These are phyloP conservation scores for Ogataea thermomethanolica DNA, from an alignment of 805 yeast genomes.

Conservation along the genomic window DNA sequence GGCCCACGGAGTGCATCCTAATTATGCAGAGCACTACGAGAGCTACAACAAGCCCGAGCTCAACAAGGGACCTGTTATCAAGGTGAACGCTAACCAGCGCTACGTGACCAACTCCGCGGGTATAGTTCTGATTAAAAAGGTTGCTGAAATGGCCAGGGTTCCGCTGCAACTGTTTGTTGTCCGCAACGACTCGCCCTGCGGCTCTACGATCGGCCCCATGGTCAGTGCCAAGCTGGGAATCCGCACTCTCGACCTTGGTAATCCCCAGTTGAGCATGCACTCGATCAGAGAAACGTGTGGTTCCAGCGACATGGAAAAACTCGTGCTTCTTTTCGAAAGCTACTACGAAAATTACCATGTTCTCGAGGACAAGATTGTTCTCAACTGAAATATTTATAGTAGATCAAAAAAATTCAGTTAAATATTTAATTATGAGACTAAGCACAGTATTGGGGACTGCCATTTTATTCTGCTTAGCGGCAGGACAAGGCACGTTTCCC, in stretches of 20 bases:
- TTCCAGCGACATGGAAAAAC: conserved; percentile 61
- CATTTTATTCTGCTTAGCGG: no score
- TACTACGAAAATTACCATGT: conserved; percentile 49
- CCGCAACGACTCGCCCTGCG: conserved; percentile 90
- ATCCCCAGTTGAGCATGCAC: conserved; percentile 92
- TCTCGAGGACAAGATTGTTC: conserved; percentile 42
- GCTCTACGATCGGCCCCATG: conserved; percentile 95
- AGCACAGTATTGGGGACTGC: neutral
- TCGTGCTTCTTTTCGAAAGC: conserved; percentile 57
- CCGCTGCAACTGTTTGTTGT: conserved; percentile 93
- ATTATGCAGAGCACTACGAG: conserved; percentile 76
- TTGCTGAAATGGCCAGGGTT: conserved; percentile 64
- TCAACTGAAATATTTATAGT: conserved; percentile 23
- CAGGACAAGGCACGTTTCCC: conserved; percentile 20
- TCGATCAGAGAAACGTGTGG: conserved; percentile 92
- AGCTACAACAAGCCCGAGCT: conserved; percentile 71
- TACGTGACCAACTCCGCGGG: conserved; percentile 95
- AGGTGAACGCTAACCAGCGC: conserved; percentile 91
- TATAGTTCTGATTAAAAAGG: conserved; percentile 65
- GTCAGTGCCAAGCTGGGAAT: conserved; percentile 83
- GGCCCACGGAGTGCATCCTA: conserved; percentile 97
- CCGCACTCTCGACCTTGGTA: conserved; percentile 84
- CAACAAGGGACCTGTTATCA: conserved; percentile 89
- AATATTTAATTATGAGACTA: neutral
- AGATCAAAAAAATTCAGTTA: conserved; percentile 1